Evolutionary conservation across 2,329 filamentous ascomycete genomes (phyloP).

Genomic region (Aphanocladium album): DNA sequence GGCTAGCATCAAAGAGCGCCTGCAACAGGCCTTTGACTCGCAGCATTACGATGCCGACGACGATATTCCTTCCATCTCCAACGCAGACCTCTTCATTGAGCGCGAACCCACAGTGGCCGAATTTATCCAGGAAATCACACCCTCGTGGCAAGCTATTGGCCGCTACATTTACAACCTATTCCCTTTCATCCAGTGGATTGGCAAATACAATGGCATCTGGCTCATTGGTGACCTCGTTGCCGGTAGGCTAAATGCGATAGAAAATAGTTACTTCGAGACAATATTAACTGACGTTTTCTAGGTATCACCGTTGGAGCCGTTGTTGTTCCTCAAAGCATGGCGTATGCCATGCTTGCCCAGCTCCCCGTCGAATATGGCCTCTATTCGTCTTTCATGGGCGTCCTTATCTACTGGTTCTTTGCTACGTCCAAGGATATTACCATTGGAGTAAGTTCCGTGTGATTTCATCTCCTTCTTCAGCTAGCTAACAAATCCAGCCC

Average conservation of each 20-base stretch:
- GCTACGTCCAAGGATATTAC: constrained; percentile 92
- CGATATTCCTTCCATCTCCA: constrained; percentile 30
- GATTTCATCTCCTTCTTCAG: neutral
- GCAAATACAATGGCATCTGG: constrained; percentile 45
- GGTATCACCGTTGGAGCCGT: constrained; percentile 35
- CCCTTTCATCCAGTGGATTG: constrained; percentile 46
- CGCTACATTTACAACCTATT: constrained; percentile 39
- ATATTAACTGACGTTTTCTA: constrained; percentile 17
- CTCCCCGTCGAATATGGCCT: constrained; percentile 46
- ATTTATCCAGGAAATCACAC: constrained; percentile 34
- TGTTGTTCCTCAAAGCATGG: constrained; percentile 52
- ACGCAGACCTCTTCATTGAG: constrained; percentile 35
- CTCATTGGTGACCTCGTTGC: constrained; percentile 42
- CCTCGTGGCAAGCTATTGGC: constrained; percentile 25
- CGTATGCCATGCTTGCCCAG: constrained; percentile 45
- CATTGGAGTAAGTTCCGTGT: constrained; percentile 58
- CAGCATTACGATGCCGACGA: constrained; percentile 28
- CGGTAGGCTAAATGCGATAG: constrained; percentile 21
- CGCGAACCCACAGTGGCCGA: constrained; percentile 38
- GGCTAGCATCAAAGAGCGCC: constrained; percentile 21
- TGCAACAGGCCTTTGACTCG: constrained; percentile 14
- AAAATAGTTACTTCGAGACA: neutral
- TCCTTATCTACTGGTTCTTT: constrained; percentile 94
- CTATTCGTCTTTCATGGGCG: constrained; percentile 87
- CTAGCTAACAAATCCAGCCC: constrained; percentile 35